Evolutionary conservation across 176 grass and related monocot genomes (phyloP).

Genomic region (Metroxylon sagu): DNA sequence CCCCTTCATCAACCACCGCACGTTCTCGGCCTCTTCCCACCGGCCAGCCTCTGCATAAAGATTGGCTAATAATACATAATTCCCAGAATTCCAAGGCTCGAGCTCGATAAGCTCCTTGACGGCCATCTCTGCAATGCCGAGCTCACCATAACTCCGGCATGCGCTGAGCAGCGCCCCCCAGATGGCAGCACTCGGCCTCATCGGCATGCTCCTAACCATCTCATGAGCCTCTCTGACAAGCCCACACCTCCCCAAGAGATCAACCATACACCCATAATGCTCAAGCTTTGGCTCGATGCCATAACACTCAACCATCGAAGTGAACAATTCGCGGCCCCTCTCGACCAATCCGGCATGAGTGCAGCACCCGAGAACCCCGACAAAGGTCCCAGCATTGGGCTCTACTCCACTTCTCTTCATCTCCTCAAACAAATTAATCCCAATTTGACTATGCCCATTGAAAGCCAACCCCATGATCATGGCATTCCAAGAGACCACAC

Average conservation of each 20-base stretch:
- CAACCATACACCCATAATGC: slow-evolving; percentile 55
- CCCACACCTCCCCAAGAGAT: slow-evolving; percentile 50
- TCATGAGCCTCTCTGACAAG: slow-evolving; percentile 34
- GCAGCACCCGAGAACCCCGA: slow-evolving; percentile 51
- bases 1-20: slow-evolving; percentile 43
- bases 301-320: slow-evolving; percentile 27
- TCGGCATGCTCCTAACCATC: slow-evolving; percentile 34
- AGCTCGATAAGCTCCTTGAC: slow-evolving; percentile 56
- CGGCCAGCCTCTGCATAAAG: slow-evolving; percentile 39
- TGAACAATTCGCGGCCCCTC: slow-evolving; percentile 33
- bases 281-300: slow-evolving; percentile 25
- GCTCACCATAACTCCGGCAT: slow-evolving; percentile 30
- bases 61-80: slow-evolving; percentile 49
- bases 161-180: slow-evolving; percentile 48
- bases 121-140: slow-evolving; percentile 37
- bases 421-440: slow-evolving; percentile 39
- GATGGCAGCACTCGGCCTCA: slow-evolving; percentile 44
- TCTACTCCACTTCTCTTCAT: slow-evolving; percentile 8
- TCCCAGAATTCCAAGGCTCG: slow-evolving; percentile 53
- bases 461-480: slow-evolving; percentile 40
- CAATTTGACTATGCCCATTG: slow-evolving; percentile 32
- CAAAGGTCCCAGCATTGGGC: slow-evolving; percentile 49
- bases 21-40: slow-evolving; percentile 42
- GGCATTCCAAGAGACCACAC: slow-evolving; percentile 45
- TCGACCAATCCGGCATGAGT: slow-evolving; percentile 38